Percentiles rank a stretch among this genome's conserved stretches.
phyloP scores from a whole-genome alignment of 2,329 filamentous ascomycete species.

The Bisporella sp. region DNA sequence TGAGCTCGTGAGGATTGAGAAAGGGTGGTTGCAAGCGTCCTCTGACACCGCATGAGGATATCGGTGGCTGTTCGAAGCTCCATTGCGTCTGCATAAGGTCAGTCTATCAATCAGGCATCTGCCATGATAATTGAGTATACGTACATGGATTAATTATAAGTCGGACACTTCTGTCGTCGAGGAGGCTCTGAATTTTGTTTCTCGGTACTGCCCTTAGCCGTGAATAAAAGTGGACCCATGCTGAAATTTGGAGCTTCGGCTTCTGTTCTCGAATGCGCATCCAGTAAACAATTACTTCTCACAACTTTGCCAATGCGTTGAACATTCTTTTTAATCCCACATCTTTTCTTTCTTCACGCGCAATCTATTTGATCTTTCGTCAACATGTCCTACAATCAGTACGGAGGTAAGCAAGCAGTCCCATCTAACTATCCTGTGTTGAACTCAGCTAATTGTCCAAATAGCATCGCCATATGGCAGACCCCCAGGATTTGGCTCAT shows the following conservation, averaged over 20 bases:
- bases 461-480: constrained; percentile 52
- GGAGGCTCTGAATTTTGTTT: constrained; percentile 13
- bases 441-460: constrained; percentile 9
- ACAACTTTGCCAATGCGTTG: background rate
- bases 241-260: background rate
- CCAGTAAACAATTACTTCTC: constrained; percentile 6
- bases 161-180: background rate
- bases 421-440: background rate
- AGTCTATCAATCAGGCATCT: constrained; percentile 6
- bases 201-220: background rate
- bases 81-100: constrained; percentile 19
- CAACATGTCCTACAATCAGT: constrained; percentile 29
- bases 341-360: too few relatives aligned
- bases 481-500: constrained; percentile 66
- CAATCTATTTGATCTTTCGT: background rate
- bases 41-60: constrained; percentile 23
- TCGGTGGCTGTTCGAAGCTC: constrained; percentile 28
- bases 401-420: constrained; percentile 23
- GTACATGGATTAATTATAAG: constrained; percentile 5
- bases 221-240: background rate
- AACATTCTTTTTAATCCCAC: too few relatives aligned
- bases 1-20: constrained; percentile 10
- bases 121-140: constrained; percentile 13
- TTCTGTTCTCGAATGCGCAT: background rate
- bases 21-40: constrained; percentile 20